A percentile compares a stretch with the other conserved stretches of the same genome.
These are phyloP conservation scores for Suillus spraguei DNA, from an alignment of 768 basidiomycete species.

Conservation along the genomic window DNA sequence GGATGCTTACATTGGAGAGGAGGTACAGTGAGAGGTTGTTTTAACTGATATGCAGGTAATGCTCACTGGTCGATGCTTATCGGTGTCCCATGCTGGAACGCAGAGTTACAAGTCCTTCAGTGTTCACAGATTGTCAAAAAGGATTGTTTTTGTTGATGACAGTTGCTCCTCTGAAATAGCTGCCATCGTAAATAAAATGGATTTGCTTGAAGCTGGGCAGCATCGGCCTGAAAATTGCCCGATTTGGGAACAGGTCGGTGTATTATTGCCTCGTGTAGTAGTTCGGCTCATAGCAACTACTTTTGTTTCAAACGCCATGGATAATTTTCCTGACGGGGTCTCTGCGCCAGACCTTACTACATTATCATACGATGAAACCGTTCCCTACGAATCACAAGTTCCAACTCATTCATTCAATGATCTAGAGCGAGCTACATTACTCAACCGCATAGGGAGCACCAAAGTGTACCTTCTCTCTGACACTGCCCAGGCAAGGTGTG, in stretches of 20 bases:
- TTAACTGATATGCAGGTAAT: no score
- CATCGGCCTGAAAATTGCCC: neutral
- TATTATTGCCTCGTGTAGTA: neutral
- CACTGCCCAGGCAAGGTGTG: constrained; percentile 54
- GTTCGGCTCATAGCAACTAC: neutral
- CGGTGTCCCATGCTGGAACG: no score
- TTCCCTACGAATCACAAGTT: constrained; percentile 60
- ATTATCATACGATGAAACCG: constrained; percentile 57
- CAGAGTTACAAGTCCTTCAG: no score
- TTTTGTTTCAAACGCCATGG: constrained; percentile 41
- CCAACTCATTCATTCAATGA: constrained; percentile 38
- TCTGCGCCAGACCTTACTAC: constrained; percentile 33
- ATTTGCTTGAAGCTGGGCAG: no score
- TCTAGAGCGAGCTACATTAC: constrained; percentile 39
- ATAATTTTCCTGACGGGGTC: constrained; percentile 42
- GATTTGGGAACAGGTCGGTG: neutral
- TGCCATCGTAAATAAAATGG: no score
- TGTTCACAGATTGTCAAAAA: no score
- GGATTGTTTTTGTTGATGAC: no score
- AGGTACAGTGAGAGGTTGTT: no score
- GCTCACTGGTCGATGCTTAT: no score
- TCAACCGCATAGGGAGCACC: constrained; percentile 67
- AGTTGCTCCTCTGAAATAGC: no score
- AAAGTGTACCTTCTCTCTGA: constrained; percentile 83
- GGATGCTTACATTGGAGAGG: no score